phyloP scores from a whole-genome alignment of 2,329 filamentous ascomycete species.

The Exophiala alcalophila region DNA sequence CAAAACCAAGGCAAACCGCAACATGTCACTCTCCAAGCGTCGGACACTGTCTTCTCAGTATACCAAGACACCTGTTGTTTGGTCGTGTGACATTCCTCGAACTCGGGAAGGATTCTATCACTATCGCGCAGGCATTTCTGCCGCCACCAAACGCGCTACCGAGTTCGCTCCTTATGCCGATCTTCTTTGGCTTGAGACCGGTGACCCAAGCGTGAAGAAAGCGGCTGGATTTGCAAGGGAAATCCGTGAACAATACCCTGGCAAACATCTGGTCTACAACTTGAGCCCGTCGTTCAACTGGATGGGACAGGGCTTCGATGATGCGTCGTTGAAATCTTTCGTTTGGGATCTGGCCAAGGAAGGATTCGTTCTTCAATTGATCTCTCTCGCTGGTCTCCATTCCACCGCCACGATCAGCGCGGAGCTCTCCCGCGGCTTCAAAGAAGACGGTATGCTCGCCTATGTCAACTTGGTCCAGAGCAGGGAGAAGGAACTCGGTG shows the following conservation, averaged over 20 bases:
- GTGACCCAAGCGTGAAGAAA: conserved; percentile 77
- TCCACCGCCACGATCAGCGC: conserved; percentile 62
- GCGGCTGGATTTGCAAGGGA: conserved; percentile 71
- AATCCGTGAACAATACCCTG: conserved; percentile 67
- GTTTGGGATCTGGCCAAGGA: conserved; percentile 94
- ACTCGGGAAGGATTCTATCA: conserved; percentile 95
- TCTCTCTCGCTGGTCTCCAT: conserved; percentile 63
- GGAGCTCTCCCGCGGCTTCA: conserved; percentile 79
- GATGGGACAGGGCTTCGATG: conserved; percentile 90
- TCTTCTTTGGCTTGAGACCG: conserved; percentile 95
- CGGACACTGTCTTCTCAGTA: conserved; percentile 67
- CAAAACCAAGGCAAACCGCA: conserved; percentile 60
- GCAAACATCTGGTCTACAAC: conserved; percentile 94
- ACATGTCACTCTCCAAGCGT: conserved; percentile 75
- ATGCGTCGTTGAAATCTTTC: conserved; percentile 79
- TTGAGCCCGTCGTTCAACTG: conserved; percentile 97
- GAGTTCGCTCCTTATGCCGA: conserved; percentile 91
- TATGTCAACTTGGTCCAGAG: conserved; percentile 93
- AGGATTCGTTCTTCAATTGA: conserved; percentile 67
- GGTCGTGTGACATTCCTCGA: conserved; percentile 87
- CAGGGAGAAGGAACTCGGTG: conserved; percentile 83
- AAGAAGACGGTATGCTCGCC: conserved; percentile 89
- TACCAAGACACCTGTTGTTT: conserved; percentile 68
- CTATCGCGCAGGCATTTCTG: conserved; percentile 64
- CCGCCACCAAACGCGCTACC: conserved; percentile 88